Conservation (phyloP, 805 yeast species). For the Ogataea parapolymorpha region DNA sequence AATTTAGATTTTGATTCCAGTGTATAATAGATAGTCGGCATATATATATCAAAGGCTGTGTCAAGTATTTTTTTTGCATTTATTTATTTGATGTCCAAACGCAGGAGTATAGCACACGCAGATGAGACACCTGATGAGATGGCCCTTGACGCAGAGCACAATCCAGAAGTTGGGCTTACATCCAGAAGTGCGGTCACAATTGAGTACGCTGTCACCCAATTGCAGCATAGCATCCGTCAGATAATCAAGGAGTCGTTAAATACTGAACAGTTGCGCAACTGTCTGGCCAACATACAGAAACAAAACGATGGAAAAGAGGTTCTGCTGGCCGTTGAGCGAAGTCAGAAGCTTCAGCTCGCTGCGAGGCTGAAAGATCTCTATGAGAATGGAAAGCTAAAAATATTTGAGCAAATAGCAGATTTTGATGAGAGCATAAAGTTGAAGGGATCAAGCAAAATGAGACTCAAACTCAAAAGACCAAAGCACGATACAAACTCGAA, state of each 20-base stretch:
- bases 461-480: slow-evolving; percentile 11
- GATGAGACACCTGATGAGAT: neutral
- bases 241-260: slow-evolving; percentile 59
- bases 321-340: slow-evolving; percentile 48
- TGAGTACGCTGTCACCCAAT: slow-evolving; percentile 51
- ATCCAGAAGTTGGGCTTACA: slow-evolving; percentile 8
- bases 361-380: slow-evolving; percentile 55
- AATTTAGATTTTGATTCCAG: slow-evolving; percentile 7
- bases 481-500: neutral
- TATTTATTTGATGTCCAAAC: neutral
- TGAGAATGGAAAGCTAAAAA: slow-evolving; percentile 42
- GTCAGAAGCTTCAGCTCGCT: slow-evolving; percentile 56
- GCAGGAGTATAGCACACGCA: neutral
- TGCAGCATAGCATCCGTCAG: slow-evolving; percentile 50
- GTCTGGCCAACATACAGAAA: slow-evolving; percentile 21
- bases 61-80: neutral
- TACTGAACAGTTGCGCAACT: slow-evolving; percentile 37
- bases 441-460: slow-evolving; percentile 17
- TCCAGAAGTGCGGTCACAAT: slow-evolving; percentile 25
- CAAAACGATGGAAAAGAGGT: slow-evolving; percentile 35
- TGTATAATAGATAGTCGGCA: neutral
- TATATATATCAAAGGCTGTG: too few relatives aligned
- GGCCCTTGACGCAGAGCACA: neutral
- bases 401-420: slow-evolving; percentile 53
- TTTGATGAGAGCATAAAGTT: slow-evolving; percentile 34